These are phyloP conservation scores for Alternaria hordeiaustralica DNA, from an alignment of 2,329 filamentous ascomycete genomes.

Conservation along the genomic window DNA sequence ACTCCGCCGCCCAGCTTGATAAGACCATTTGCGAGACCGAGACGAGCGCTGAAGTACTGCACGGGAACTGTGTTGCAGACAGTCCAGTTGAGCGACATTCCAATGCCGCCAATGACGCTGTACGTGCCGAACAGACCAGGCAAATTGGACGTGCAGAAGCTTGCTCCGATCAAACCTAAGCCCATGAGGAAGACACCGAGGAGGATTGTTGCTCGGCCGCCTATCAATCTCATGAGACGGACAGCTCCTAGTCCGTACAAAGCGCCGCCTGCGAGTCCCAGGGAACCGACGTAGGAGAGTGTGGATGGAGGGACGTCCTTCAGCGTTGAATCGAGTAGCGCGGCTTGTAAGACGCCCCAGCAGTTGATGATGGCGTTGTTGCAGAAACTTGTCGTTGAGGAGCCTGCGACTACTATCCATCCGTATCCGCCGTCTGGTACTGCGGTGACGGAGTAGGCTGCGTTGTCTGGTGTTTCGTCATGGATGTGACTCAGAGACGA, in stretches of 20 bases:
- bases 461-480: conserved; percentile 19
- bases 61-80: conserved; percentile 32
- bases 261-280: conserved; percentile 59
- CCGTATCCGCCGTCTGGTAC: conserved; percentile 63
- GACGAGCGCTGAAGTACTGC: conserved; percentile 38
- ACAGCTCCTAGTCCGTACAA: conserved; percentile 61
- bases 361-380: conserved; percentile 62
- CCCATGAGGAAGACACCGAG: conserved; percentile 61
- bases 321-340: conserved; percentile 58
- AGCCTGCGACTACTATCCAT: conserved; percentile 61
- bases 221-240: conserved; percentile 58
- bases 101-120: conserved; percentile 58
- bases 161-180: conserved; percentile 55
- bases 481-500: neutral
- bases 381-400: conserved; percentile 59
- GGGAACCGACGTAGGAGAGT: conserved; percentile 65
- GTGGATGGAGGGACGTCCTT: conserved; percentile 56
- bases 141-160: conserved; percentile 56
- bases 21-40: conserved; percentile 40
- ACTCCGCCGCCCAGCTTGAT: conserved; percentile 41
- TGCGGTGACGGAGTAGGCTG: conserved; percentile 26
- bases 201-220: conserved; percentile 56
- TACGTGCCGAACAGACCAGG: conserved; percentile 57
- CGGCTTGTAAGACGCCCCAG: conserved; percentile 68
- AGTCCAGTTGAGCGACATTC: conserved; percentile 38